Evolutionary conservation across 805 yeast genomes (phyloP), one percentile per base, ranked within the genome.

Genomic region (Metschnikowia gruessii): DNA sequence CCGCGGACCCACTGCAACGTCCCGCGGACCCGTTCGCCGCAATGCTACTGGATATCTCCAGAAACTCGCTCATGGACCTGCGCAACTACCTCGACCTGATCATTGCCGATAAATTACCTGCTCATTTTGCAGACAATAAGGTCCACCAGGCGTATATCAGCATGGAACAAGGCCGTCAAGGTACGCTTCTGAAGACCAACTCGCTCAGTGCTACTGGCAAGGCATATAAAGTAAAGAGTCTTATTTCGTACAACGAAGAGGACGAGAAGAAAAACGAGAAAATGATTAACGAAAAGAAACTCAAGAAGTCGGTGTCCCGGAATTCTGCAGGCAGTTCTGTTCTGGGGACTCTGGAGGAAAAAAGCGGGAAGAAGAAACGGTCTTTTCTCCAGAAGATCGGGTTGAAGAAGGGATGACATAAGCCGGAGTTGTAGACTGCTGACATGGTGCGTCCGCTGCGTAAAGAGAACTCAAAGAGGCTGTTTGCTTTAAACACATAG

Each of bases 191-290:
- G 42, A 43, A 44, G 32, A 43, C 47, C 9, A 31, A 34, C 18
- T 53, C 57, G 7, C 48, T 40, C 17, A 51, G 55, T 2, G 32
- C 49, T 3, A 17, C 46, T 4, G 55, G 54, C 37, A 56, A 51
- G 32, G 68, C 69, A 15, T 70, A 71, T 58, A 70, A 69, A 50
- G 75, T 72, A n/a, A 68, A 68, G 48, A 64, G 71, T 21, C 55
- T 72, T 46, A 63, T 72, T 24, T 67, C 68, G 31, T 61, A 65
- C 50, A 58, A 59, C 36, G 70, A 65, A 28, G 69, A 60, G 8
- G 68, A 63, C 21, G 70, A 67, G 48, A 55, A 55, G 50, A 54
- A 46, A 41, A 51, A 55, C 45, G 55, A 46, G 36, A 40, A 38
- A 43, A 47, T 49, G 42, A 42, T 55, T 37, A 45, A 34, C 37